Base-by-base conservation (phyloP, 768 basidiomycete species). In the Butyriboletus loyo region DNA sequence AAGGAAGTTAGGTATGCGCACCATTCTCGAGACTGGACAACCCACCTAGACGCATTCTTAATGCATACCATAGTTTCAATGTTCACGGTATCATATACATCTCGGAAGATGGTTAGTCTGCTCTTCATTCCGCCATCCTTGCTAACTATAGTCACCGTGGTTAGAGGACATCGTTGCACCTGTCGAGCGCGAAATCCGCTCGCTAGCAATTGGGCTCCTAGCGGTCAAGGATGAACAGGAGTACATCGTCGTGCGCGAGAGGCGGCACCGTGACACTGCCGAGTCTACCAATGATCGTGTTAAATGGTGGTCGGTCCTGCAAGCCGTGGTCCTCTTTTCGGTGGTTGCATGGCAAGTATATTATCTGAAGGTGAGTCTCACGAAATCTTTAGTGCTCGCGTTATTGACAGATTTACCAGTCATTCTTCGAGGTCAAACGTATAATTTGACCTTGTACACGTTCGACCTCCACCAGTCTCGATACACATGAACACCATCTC, bases 191-290 rank as follows among this genome's bases (percentile, higher is more conserved):
- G 96, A 98, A 78, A 95, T 98, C 57, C 86, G 97, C 22, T 74
- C 81, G 28, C 74, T 99, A 25, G 84, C 91, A 14, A 82, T 83
- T 49, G 92, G 87, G 9, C 74, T 98, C 44, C 81, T 87, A 50
- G 75, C 89, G 10, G 94, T 99, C 59, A 98, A 98, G 74, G 97
- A 99, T 65, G 97, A 99, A 69, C 96, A 98, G 68, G 97, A 98
- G 72, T 99, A 99, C 72, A 94, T 99, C 57, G 89, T 96, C 30
- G 86, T 98, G 27, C 82, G 97, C 45, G 97, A 99, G 71, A 80
- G 81, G 54, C 86, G 86, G 37, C 97, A 99, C 70, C 79, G 97
- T 49, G 92, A 98, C 69, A 99, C 97, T 46, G 87, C 92, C 9
- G 91, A 90, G 77, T 96, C 83, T 1, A 92, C 91, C 19, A 98